Conservation (phyloP, 2,329 filamentous ascomycete genomes). For the Neophaeococcomyces aloes region DNA sequence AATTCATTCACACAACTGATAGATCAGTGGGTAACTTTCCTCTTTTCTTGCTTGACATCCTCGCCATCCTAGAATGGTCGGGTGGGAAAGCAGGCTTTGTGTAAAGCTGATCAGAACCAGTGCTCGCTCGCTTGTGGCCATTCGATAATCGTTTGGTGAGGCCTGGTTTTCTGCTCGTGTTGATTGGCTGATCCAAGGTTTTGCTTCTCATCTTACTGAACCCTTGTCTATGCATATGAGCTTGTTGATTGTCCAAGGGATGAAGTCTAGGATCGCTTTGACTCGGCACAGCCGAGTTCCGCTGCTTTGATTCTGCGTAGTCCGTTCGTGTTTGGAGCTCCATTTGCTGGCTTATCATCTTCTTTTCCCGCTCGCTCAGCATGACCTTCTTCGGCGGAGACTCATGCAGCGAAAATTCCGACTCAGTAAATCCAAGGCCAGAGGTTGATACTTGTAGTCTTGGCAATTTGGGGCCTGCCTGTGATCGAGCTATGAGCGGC, state of each 20-base stretch:
- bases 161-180: neutral
- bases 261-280: neutral
- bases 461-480: constrained; percentile 16
- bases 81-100: neutral
- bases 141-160: neutral
- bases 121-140: neutral
- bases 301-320: constrained; percentile 8
- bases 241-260: neutral
- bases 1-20: no score
- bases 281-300: neutral
- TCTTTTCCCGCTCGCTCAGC: constrained; percentile 21
- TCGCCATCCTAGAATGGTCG: neutral
- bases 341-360: constrained; percentile 20
- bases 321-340: constrained; percentile 17
- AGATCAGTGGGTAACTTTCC: neutral
- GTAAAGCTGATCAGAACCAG: neutral
- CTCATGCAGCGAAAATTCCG: constrained; percentile 16
- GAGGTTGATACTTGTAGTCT: constrained; percentile 22
- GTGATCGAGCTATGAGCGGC: neutral
- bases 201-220: neutral
- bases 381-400: constrained; percentile 22
- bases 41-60: constrained; percentile 4
- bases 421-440: constrained; percentile 21
- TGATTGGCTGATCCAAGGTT: constrained; percentile 1
- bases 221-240: neutral